phyloP scores from a whole-genome alignment of 2,329 filamentous ascomycete species.

The Arachnomyces sp. region DNA sequence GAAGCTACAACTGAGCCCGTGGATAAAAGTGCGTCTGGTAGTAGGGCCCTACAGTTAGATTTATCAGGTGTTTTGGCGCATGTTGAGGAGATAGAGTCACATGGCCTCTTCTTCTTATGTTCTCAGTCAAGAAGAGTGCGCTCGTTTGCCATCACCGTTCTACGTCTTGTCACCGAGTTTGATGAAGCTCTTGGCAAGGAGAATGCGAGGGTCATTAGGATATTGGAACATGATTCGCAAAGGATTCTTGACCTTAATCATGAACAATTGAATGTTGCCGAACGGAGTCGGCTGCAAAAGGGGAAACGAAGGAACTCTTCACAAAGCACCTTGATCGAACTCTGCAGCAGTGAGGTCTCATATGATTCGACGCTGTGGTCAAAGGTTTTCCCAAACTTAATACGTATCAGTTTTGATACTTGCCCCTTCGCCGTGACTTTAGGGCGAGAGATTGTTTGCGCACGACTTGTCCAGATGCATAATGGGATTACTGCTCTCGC shows the following conservation, averaged over 20 bases:
- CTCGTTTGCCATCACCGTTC: slow-evolving; percentile 81
- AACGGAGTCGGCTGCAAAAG: slow-evolving; percentile 82
- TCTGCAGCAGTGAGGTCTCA: slow-evolving; percentile 89
- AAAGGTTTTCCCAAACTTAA: slow-evolving; percentile 93
- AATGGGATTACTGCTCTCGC: slow-evolving; percentile 70
- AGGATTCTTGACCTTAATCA: slow-evolving; percentile 88
- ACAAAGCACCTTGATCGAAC: slow-evolving; percentile 78
- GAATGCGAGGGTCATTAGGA: slow-evolving; percentile 74
- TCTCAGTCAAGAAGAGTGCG: slow-evolving; percentile 88
- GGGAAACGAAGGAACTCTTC: slow-evolving; percentile 77
- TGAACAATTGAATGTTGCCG: slow-evolving; percentile 81
- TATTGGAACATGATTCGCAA: slow-evolving; percentile 81
- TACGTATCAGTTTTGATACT: slow-evolving; percentile 80
- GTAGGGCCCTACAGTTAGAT: slow-evolving; percentile 68
- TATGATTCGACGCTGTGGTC: slow-evolving; percentile 96
- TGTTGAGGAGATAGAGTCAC: slow-evolving; percentile 93
- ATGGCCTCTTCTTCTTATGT: slow-evolving; percentile 93
- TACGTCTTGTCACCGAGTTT: slow-evolving; percentile 88
- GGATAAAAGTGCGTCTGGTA: slow-evolving; percentile 57
- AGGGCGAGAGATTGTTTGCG: slow-evolving; percentile 84
- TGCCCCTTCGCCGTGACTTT: slow-evolving; percentile 88
- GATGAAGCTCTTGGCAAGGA: slow-evolving; percentile 79
- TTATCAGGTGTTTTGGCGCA: slow-evolving; percentile 82
- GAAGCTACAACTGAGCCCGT: slow-evolving; percentile 58
- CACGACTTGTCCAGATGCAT: slow-evolving; percentile 88